These are phyloP conservation scores for Plasmodium falciparum DNA, from an alignment of 169 alveolate species.

Conservation along the genomic window DNA sequence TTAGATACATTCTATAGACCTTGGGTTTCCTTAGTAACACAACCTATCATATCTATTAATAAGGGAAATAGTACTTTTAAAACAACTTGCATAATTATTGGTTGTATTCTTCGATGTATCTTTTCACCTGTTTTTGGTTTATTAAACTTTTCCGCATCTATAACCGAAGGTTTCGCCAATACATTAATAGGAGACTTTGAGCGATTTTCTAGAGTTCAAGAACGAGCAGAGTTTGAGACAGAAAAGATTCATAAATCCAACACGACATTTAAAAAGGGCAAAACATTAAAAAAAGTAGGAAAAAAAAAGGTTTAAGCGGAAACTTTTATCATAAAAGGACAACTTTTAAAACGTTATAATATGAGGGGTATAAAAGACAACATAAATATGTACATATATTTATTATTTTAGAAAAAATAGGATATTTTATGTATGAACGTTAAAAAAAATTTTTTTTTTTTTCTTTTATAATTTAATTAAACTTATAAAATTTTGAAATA, in stretches of 20 bases:
- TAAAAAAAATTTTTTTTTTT: no score
- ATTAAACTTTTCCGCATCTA: slow-evolving; percentile 88
- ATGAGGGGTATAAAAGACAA: no score
- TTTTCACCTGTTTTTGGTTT: slow-evolving; percentile 91
- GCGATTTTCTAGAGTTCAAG: slow-evolving; percentile 90
- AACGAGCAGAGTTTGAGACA: slow-evolving; percentile 82
- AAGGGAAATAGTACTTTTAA: slow-evolving; percentile 77
- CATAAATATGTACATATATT: no score
- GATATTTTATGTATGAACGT: no score
- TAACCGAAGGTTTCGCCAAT: slow-evolving; percentile 92
- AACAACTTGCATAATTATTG: slow-evolving; percentile 66
- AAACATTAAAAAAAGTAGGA: not conserved
- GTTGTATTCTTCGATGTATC: slow-evolving; percentile 82
- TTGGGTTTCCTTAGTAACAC: slow-evolving; percentile 89
- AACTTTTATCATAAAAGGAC: not conserved
- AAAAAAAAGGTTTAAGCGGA: slow-evolving; percentile 3
- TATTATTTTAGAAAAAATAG: no score
- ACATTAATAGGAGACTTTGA: slow-evolving; percentile 93
- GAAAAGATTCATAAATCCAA: slow-evolving; percentile 78
- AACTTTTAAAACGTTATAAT: not conserved
- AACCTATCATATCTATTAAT: slow-evolving; percentile 81
- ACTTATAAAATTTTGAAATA: no score
- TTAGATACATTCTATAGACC: slow-evolving; percentile 91
- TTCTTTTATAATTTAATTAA: no score
- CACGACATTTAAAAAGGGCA: slow-evolving; percentile 24